Percentiles rank a stretch among this genome's conserved stretches.
phyloP scores from a whole-genome alignment of 805 yeast species.

The Teunomyces aglyptinius region DNA sequence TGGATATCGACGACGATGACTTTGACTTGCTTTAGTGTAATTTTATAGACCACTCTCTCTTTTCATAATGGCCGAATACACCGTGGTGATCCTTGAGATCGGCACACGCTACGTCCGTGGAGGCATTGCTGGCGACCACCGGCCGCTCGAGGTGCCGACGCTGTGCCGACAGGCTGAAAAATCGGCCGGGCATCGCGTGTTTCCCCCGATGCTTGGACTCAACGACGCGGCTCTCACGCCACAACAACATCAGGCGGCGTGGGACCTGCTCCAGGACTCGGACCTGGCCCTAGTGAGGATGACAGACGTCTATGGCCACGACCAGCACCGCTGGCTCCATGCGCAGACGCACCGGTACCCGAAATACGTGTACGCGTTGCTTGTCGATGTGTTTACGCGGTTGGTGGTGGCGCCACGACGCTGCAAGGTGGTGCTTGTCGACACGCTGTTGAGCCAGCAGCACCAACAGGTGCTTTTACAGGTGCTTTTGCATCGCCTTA shows the following conservation, averaged over 20 bases:
- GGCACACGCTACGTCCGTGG: constrained; percentile 18
- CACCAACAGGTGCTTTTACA: constrained; percentile 17
- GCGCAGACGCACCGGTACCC: not conserved
- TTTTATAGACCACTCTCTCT: not conserved
- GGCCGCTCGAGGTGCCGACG: constrained; percentile 10
- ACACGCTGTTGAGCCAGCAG: constrained; percentile 13
- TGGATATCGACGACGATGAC: constrained; percentile 49
- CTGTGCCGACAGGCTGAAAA: constrained; percentile 1
- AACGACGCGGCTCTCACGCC: constrained; percentile 19
- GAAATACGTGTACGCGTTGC: not conserved
- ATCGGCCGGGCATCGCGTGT: not conserved
- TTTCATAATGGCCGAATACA: constrained; percentile 4
- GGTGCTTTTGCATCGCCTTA: constrained; percentile 20
- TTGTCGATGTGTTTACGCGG: constrained; percentile 14
- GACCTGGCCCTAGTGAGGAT: not conserved
- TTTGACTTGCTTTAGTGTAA: constrained; percentile 27
- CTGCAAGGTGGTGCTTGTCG: constrained; percentile 22
- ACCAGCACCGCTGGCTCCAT: constrained; percentile 10
- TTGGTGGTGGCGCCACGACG: constrained; percentile 18
- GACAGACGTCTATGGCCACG: constrained; percentile 11
- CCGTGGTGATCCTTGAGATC: constrained; percentile 17
- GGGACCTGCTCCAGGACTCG: not conserved
- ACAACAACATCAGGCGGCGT: constrained; percentile 11
- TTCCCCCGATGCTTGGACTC: constrained; percentile 21
- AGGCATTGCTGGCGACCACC: constrained; percentile 27